phyloP scores from a whole-genome alignment of 2,329 filamentous ascomycete species.

The Microdochium bolleyi region DNA sequence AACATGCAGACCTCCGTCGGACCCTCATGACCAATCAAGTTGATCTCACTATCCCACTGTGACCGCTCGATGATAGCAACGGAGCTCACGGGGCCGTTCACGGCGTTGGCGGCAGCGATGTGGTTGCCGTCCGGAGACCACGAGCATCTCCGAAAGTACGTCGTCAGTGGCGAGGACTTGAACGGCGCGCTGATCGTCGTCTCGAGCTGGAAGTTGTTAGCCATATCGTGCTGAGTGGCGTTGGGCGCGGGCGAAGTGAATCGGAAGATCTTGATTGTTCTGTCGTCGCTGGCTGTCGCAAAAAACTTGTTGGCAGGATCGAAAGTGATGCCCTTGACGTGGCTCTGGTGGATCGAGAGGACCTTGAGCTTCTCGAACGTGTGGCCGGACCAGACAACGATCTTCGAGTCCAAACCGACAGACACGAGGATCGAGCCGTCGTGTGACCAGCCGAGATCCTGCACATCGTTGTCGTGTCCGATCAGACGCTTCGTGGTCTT shows the following conservation, averaged over 20 bases:
- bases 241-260: constrained; percentile 89
- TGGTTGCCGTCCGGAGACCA: constrained; percentile 98
- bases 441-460: constrained; percentile 93
- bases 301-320: constrained; percentile 99
- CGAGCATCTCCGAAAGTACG: constrained; percentile 92
- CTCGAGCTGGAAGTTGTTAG: constrained; percentile 93
- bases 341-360: constrained; percentile 85
- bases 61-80: constrained; percentile 92
- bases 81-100: constrained; percentile 94
- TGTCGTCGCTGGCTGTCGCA: constrained; percentile 93
- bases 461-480: constrained; percentile 96
- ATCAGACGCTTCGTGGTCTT: constrained; percentile 89
- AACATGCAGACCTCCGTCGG: constrained; percentile 97
- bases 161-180: constrained; percentile 84
- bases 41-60: constrained; percentile 93
- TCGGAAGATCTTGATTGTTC: constrained; percentile 92
- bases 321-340: constrained; percentile 98
- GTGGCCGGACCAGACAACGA: constrained; percentile 96
- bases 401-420: constrained; percentile 93
- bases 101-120: constrained; percentile 92
- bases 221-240: constrained; percentile 87
- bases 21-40: constrained; percentile 92
- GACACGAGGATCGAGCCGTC: constrained; percentile 95
- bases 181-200: constrained; percentile 87
- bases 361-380: constrained; percentile 98